Evolutionary conservation across 495 filamentous ascomycete genomes (phyloP), one percentile per base, ranked within the genome.

Genomic region (Wilcoxina mikolae): DNA sequence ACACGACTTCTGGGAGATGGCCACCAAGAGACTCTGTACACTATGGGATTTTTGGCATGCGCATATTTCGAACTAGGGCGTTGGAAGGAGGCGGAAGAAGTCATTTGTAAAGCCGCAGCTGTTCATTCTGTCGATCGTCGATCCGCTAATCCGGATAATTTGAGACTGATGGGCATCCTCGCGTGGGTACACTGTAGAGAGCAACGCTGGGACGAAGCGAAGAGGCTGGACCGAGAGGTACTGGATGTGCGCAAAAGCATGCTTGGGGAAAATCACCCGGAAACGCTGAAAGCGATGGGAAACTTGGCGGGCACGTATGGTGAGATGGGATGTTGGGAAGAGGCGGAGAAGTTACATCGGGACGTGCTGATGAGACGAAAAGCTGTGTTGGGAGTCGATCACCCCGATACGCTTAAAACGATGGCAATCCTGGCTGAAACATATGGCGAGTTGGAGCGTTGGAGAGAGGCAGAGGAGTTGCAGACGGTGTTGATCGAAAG

Each of bases 221-320:
- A 38, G n/a, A 38, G 10, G 1, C 15, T 51, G 1, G 4, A 49
- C 7, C 3, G 53, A 26, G 43, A 65, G 29, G 55, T 62, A 3
- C 29, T 63, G 17, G 43, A 68, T 42, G 39, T 55, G 0, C 38
- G 18, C 2, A 57, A 62, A 39, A 57, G 1, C 27, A 22, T 57
- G 38, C 62, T 69, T 9, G 67, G 69, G n/a, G 39, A 59, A 45
- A 56, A 61, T 10, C 66, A 71, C 50, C 65, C 63, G 18, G 52
- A 67, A 39, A 72, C 68, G 0, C 53, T 70, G 46, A 60, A 25
- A 10, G 61, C 57, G 15, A 68, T 69, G 62, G 58, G 46, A 18
- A 61, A 57, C 29, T 62, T 70, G 1, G 62, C 62, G 25, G 56
- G 9, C 31, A 38, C 31, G n/a, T n/a, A 9, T 38, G 9, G n/a